A percentile compares a stretch with the other conserved stretches of the same genome.
Evolutionary conservation across 1,139 yeast species (phyloP).

Genomic region (Sugiyamaella novakii): DNA sequence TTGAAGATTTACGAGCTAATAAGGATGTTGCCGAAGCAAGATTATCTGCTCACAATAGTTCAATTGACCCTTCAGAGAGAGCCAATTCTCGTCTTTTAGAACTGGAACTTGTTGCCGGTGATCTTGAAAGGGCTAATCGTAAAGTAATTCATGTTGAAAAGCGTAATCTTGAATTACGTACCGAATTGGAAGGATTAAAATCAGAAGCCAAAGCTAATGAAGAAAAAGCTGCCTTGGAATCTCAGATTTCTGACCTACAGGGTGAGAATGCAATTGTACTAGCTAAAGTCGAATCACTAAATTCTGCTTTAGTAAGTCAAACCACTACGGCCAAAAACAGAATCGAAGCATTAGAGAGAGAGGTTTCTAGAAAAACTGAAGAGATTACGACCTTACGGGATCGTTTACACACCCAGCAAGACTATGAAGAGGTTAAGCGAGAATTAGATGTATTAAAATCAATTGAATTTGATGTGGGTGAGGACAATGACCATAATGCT

Average conservation of each 20-base stretch:
- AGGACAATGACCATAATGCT: conserved; percentile 31
- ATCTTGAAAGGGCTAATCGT: conserved; percentile 70
- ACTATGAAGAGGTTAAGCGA: conserved; percentile 75
- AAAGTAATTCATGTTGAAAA: conserved; percentile 72
- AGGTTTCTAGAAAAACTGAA: conserved; percentile 49
- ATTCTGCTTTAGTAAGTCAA: conserved; percentile 29
- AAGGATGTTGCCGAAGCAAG: conserved; percentile 38
- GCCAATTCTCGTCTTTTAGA: conserved; percentile 47
- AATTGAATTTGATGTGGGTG: conserved; percentile 57
- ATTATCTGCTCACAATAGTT: conserved; percentile 29
- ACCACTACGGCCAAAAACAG: conserved; percentile 34
- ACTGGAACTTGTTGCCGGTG: conserved; percentile 68
- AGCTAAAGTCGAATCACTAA: conserved; percentile 56
- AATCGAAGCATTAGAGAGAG: conserved; percentile 49
- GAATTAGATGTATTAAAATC: conserved; percentile 73
- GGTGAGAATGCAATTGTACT: conserved; percentile 58
- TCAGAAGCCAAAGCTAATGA: conserved; percentile 53
- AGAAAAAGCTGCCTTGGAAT: conserved; percentile 44
- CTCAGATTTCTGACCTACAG: conserved; percentile 42
- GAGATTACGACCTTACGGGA: conserved; percentile 57
- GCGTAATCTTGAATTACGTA: conserved; percentile 72
- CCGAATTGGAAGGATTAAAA: conserved; percentile 59
- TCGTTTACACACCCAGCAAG: conserved; percentile 71
- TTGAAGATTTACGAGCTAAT: conserved; percentile 40
- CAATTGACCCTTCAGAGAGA: conserved; percentile 29